These are phyloP conservation scores for Pseudonectria buxi DNA, from an alignment of 2,329 filamentous ascomycete species.

Conservation along the genomic window DNA sequence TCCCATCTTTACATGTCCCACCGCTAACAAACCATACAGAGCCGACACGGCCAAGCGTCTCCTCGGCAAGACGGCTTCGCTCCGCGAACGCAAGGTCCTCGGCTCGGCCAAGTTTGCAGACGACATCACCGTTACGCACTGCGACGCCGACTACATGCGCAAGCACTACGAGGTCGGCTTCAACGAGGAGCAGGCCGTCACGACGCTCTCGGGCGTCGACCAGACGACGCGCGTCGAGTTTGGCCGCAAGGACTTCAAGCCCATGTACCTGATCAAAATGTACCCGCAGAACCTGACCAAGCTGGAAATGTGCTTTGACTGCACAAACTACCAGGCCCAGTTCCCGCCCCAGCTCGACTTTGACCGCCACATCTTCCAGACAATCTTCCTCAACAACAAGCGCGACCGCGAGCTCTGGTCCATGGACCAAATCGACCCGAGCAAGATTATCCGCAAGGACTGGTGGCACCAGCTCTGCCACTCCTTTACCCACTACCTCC, in stretches of 20 bases:
- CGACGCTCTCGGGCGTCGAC: slow-evolving; percentile 32
- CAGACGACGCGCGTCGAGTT: slow-evolving; percentile 34
- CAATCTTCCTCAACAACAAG: slow-evolving; percentile 57
- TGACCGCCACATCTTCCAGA: slow-evolving; percentile 32
- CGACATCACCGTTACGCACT: slow-evolving; percentile 66
- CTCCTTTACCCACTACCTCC: slow-evolving; percentile 55
- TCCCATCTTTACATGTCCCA: too few relatives aligned
- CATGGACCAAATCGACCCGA: slow-evolving; percentile 49
- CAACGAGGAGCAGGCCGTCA: slow-evolving; percentile 42
- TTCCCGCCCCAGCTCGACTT: slow-evolving; percentile 40
- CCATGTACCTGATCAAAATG: slow-evolving; percentile 60
- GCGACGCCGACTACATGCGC: slow-evolving; percentile 58
- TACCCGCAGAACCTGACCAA: slow-evolving; percentile 50
- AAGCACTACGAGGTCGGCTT: slow-evolving; percentile 61
- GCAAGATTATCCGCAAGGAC: slow-evolving; percentile 55
- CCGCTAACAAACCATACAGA: too few relatives aligned
- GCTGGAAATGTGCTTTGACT: slow-evolving; percentile 68
- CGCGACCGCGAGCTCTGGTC: slow-evolving; percentile 50
- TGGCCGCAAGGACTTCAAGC: slow-evolving; percentile 45
- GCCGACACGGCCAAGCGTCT: slow-evolving; percentile 59
- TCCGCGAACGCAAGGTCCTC: slow-evolving; percentile 59
- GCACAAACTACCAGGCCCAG: slow-evolving; percentile 68
- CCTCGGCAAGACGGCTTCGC: slow-evolving; percentile 49
- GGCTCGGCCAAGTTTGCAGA: slow-evolving; percentile 64
- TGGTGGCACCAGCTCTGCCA: slow-evolving; percentile 66